A percentile compares a stretch with the other conserved stretches of the same genome.
Evolutionary conservation across 768 basidiomycete genomes (phyloP).

Genomic region (Coprinopsis marcescibilis): DNA sequence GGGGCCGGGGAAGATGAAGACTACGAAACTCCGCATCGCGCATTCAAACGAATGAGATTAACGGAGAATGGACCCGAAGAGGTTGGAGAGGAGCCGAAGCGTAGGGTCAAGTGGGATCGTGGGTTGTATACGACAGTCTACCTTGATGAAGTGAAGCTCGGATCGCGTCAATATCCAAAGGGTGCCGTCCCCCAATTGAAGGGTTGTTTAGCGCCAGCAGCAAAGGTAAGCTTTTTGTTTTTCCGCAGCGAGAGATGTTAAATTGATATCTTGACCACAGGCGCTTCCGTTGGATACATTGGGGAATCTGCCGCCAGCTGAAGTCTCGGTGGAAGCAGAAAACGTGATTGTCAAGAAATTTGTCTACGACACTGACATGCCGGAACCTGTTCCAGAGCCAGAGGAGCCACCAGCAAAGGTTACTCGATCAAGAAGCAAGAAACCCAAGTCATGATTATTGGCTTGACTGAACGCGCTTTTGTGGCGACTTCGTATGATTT

Average conservation of each 20-base stretch:
- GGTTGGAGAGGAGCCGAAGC: conserved; percentile 28
- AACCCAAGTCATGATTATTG: conserved; percentile 29
- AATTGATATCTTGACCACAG: conserved; percentile 28
- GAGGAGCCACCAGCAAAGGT: conserved; percentile 33
- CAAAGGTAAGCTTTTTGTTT: conserved; percentile 45
- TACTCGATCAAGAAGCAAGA: conserved; percentile 55
- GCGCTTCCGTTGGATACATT: conserved; percentile 58
- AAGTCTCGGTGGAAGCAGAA: conserved; percentile 52
- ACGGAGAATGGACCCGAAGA: conserved; percentile 26
- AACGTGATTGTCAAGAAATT: conserved; percentile 71
- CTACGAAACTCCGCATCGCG: conserved; percentile 57
- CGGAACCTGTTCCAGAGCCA: conserved; percentile 44
- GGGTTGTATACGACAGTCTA: conserved; percentile 58
- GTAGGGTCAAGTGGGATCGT: conserved; percentile 75
- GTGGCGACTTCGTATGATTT: too few species aligned
- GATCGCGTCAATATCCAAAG: conserved; percentile 37
- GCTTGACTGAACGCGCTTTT: too few species aligned
- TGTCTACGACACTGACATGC: conserved; percentile 70
- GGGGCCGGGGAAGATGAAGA: conserved; percentile 82
- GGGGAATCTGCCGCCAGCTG: conserved; percentile 62
- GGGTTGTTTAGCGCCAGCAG: conserved; percentile 62
- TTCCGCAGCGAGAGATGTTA: conserved; percentile 8
- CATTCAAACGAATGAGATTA: conserved; percentile 35
- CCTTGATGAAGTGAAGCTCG: conserved; percentile 58
- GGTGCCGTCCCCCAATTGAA: conserved; percentile 35